These are phyloP conservation scores for Heracleum sosnowskyi DNA, from an alignment of 129 eudicot genomes.

Conservation along the genomic window DNA sequence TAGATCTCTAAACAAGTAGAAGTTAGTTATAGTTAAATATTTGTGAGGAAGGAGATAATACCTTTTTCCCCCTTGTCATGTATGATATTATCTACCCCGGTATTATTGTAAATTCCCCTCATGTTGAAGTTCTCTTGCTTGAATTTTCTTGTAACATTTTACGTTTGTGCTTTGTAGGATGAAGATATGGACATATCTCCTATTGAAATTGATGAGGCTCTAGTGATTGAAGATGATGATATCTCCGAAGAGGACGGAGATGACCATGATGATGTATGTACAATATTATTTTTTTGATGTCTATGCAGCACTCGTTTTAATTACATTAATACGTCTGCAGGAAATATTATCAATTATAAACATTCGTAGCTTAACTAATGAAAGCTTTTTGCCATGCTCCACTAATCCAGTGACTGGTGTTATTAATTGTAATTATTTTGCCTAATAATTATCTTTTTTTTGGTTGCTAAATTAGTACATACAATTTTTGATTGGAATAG, in stretches of 20 bases:
- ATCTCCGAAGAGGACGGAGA: constrained; percentile 68
- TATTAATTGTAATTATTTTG: not conserved
- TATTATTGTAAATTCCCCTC: not conserved
- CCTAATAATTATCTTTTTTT: no score
- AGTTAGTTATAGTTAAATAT: not conserved
- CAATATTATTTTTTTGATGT: not conserved
- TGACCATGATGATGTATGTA: constrained; percentile 80
- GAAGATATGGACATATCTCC: constrained; percentile 89
- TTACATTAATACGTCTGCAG: not conserved
- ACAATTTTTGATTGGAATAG: not conserved
- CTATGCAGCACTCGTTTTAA: not conserved
- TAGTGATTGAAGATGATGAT: constrained; percentile 97
- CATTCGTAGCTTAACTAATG: not conserved
- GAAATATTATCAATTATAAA: not conserved
- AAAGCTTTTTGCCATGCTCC: not conserved
- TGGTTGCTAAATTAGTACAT: not conserved
- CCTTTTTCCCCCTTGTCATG: not conserved
- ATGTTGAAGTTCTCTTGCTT: not conserved
- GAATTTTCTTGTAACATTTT: not conserved
- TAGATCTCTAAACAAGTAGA: not conserved
- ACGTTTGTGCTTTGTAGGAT: constrained; percentile 41
- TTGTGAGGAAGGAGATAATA: not conserved
- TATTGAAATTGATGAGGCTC: constrained; percentile 79
- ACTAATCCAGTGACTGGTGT: not conserved
- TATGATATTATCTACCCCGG: not conserved